Base-by-base conservation (phyloP, 1,284 basidiomycete genomes). In the Taiwanofungus camphoratus region DNA sequence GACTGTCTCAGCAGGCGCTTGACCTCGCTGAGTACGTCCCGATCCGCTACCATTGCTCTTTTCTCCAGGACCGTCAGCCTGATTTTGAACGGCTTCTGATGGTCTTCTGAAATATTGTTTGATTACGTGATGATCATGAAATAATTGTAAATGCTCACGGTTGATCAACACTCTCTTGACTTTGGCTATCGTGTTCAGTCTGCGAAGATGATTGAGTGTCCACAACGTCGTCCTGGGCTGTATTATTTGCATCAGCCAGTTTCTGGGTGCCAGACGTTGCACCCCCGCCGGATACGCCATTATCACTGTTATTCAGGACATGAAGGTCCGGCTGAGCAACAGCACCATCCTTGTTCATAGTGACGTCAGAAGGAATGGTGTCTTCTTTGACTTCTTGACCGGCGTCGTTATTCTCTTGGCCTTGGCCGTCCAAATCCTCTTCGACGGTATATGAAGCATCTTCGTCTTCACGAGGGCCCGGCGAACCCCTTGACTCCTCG, bases 11-110 rank as follows among this genome's bases (percentile, higher is more conserved):
- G 70, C 62, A 5, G 70, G 54, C 4, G 65, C 63, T 20, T 63
- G 65, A 8, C 77, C 76, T 46, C 72, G 67, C 39, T 74, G 71
- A 7, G 61, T 53, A 23, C 73, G 74, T 33, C 67, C 59, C 7
- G 66, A 52, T 12, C 63, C 64, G 18, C 67, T 58, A 5, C 69
- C 70, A 18, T 66, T 50, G 21, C 52, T 37, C 6, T 45, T 49
- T 26, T 48, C 45, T 27, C 46, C 30, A n/a, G 47, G 42, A 45
- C 53, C 60, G 12, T 44, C 46, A 48, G 36, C n/a, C n/a, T n/a
- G 33, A 19, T 46, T 41, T 6, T 53, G 46, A 6, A 39, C 37
- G 7, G 47, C 22, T 3, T 52, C 52, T 5, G 35, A 11, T 8
- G 41, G 11, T 22, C 53, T 55, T 22, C 3, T 3, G 2, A 18